Evolutionary conservation across 371 early-diverging fungal genomes (phyloP).

Genomic region (Basidiobolus meristosporus): DNA sequence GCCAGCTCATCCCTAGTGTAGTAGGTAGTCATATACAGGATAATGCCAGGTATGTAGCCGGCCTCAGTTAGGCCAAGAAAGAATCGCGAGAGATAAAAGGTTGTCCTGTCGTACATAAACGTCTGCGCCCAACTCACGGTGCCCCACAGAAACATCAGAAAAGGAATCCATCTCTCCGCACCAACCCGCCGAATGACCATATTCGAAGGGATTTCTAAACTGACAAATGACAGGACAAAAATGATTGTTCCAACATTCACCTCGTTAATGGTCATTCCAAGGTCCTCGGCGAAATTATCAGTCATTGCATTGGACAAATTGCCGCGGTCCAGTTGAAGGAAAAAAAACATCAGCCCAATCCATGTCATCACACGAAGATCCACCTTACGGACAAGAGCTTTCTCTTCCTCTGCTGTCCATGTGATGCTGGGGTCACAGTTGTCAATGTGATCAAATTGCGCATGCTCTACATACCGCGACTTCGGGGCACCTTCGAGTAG

Average conservation of each 20-base stretch:
- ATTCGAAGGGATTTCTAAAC: conserved; percentile 19
- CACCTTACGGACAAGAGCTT: conserved; percentile 10
- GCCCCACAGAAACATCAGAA: conserved; percentile 38
- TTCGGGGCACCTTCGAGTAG: no score
- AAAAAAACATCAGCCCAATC: conserved; percentile 14
- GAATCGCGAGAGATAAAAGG: conserved; percentile 20
- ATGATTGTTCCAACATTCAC: conserved; percentile 15
- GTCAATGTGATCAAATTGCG: no score
- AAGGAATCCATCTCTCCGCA: conserved; percentile 30
- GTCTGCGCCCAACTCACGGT: conserved; percentile 21
- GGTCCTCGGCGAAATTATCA: conserved; percentile 14
- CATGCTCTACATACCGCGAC: no score
- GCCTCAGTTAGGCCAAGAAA: conserved; percentile 22
- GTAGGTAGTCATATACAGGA: conserved; percentile 55
- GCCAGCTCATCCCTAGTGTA: conserved; percentile 39
- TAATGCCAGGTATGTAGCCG: conserved; percentile 49
- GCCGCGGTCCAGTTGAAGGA: conserved; percentile 13
- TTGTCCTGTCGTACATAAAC: conserved; percentile 10
- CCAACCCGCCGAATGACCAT: conserved; percentile 25
- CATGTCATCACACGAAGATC: conserved; percentile 10
- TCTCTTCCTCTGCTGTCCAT: conserved; percentile 14
- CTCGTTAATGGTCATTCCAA: conserved; percentile 13
- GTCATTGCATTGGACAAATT: conserved; percentile 18
- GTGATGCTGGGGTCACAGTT: conserved; percentile 8
- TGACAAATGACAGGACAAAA: conserved; percentile 12